Base-by-base conservation (phyloP, 495 filamentous ascomycete genomes). In the Cairneyella variabilis region DNA sequence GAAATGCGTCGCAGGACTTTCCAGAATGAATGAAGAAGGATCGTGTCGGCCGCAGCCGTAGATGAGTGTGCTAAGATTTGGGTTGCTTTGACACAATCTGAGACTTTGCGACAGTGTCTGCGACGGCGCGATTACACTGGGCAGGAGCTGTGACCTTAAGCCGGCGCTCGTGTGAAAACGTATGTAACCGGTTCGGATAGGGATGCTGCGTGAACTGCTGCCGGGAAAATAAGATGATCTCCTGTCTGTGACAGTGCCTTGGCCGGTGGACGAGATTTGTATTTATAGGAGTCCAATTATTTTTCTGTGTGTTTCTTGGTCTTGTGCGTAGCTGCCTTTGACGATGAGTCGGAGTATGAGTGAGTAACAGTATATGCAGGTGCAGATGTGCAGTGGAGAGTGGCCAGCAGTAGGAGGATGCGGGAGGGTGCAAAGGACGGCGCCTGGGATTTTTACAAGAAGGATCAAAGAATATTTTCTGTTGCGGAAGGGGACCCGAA, bases 151-250 rank as follows among this genome's bases (percentile, higher is more conserved):
- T 39, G 56, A 56, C 57, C 52, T 54, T 54, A 18, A 51, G 57
- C 52, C 36, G 56, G 27, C 20, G 26, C 12, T 41, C 11, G 30
- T 52, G 39, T 52, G 39, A 38, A 45, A 27, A 39, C 39, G 42
- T 38, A 30, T 17, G 47, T 61, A 61, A 44, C 54, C 54, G 59
- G 54, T 42, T 38, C 42, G 53, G 34, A 34, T 23, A 28, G 51
- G 41, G 46, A 48, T 37, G 26, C 42, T 57, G 58, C 58, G 51
- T 55, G 59, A 62, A 62, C 59, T 57, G 55, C 55, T 56, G 55
- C 55, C 50, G 51, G 59, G 48, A 47, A 46, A 50, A 53, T 34
- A 17, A 25, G 37, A 48, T 25, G 22, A 26, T 43, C 14, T 27
- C 18, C 44, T 36, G 37, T 14, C 14, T 8, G 30, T 14, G 30